Percentiles rank a stretch among this genome's conserved stretches.
Evolutionary conservation across 108 stramenopile species (phyloP).

Genomic region (Cyclotella sp.): DNA sequence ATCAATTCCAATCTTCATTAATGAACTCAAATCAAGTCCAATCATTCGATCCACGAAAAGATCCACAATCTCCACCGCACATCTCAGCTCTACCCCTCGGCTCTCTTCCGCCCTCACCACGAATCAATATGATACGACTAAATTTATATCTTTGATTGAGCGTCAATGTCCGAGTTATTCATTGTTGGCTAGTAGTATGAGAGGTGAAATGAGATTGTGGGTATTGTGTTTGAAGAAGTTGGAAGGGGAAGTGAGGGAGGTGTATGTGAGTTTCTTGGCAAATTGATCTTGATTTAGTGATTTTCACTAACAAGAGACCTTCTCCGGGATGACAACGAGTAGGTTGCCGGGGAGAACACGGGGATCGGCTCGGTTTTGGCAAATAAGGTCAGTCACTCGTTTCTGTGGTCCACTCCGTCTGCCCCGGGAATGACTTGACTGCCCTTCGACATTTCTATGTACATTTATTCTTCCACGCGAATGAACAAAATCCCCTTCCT

Average conservation of each 20-base stretch:
- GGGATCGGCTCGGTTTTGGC: constrained; percentile 55
- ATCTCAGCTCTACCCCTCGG: too few species aligned
- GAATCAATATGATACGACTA: constrained; percentile 37
- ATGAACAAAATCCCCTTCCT: not conserved
- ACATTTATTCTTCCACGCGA: not conserved
- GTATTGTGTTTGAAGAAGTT: constrained; percentile 44
- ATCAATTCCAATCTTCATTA: too few species aligned
- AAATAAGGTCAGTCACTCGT: constrained; percentile 34
- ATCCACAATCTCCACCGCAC: not conserved
- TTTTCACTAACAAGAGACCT: not conserved
- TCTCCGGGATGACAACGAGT: not conserved
- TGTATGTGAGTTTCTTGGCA: constrained; percentile 18
- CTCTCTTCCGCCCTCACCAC: not conserved
- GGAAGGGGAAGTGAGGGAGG: constrained; percentile 34
- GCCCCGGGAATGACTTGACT: too few species aligned
- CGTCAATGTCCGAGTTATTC: constrained; percentile 46
- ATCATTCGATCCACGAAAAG: not conserved
- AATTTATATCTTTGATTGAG: constrained; percentile 24
- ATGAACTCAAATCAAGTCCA: too few species aligned
- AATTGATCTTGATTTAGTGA: not conserved
- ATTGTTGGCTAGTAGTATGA: constrained; percentile 41
- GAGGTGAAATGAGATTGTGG: constrained; percentile 61
- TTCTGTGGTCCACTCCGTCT: too few species aligned
- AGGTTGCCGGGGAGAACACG: constrained; percentile 50
- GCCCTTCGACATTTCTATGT: not conserved